Base-by-base conservation (phyloP, 139 green algal species). In the Micromonas pusilla region DNA sequence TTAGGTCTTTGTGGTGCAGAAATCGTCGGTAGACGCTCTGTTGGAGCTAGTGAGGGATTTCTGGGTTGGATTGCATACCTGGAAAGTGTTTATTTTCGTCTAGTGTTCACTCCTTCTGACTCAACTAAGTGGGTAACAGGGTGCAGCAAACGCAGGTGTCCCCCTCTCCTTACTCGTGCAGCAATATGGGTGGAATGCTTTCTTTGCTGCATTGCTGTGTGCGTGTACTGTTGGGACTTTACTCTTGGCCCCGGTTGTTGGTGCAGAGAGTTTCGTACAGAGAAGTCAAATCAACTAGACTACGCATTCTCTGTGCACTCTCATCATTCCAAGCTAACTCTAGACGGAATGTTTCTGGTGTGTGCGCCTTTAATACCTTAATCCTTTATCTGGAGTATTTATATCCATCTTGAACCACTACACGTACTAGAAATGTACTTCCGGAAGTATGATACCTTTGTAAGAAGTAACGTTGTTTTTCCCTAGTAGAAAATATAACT, bases 81-180 rank as follows among this genome's bases (percentile, higher is more conserved):
- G 65, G 45, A 23, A 16, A 57, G 88, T 88, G 80, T 82, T 79
- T 19, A 75, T 80, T 85, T 85, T 70, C 83, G 84, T 65, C 78
- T 83, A 83, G 63, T 31, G 73, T 72, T 73, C 25, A 32, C 26
- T 76, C 13, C 16, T 57, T 16, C 45, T 57, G 45, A 57, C 9
- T 57, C 3, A 3, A 57, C 16, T 57, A 23, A 9, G 16, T 57
- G 45, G 16, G 9, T 23, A 9, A 57, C 45, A 57, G 45, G 87
- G 87, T 28, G 91, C 91, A 3, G 90, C 91, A 31, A 93, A 92
- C 73, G 87, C 92, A 52, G 93, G 93, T 66, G 91, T 97, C 77
- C 94, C 94, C 0, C 89, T 98, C n/a, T 94, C 91, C 36, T 88
- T 96, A 75, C 92, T 98, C 34, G 91, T 98, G 37, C 92, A 95